Evolutionary conservation across 225 moss, liverwort and hornwort genomes (phyloP), one percentile per base, ranked within the genome.

Genomic region (Sphagnum contortum): DNA sequence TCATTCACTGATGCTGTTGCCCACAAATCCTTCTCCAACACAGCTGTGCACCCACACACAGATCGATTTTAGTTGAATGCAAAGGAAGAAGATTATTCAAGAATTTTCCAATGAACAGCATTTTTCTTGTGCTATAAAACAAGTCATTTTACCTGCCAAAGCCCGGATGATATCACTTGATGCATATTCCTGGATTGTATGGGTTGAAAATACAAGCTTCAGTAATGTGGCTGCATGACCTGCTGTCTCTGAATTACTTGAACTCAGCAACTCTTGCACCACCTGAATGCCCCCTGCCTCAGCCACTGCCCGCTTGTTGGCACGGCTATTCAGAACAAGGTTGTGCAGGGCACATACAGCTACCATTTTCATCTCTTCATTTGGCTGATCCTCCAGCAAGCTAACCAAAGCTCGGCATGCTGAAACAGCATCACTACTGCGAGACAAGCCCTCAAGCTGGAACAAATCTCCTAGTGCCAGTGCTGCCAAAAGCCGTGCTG

Each of bases 331-430:
- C 75, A 89, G 88, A 45, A 98, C 98, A 46, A 98, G 89, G 75
- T 98, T 98, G 64, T 98, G 98, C 62, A 98, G 66, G 9, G 98
- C 98, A 50, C 98, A 93, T 47, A 98, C 87, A 14, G 98, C 76
- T 4, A 98, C 98, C 98, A 98, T 93, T 74, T 89, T 98, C 98
- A 98, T 98, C 75, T 98, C 98, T 63, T 98, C 98, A 29, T 91
- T 91, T 2, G 98, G 98, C 68, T 98, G 98, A 76, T 98, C 98
- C 76, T 98, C 93, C 53, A 98, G 71, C 74, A 98, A 79, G 71
- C 98, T 98, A 61, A 98, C 93, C 68, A 98, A 75, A 0, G 98
- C 98, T n/a, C 93, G 91, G 65, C 93, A 98, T 4, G 98, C 98
- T 12, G 98, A 93, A 4, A 93, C 98, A 5, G 93, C 98, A 53